Percentiles rank a stretch among this genome's conserved stretches.
These are phyloP conservation scores for Penicillium thymicola DNA, from an alignment of 2,329 filamentous ascomycete species.

Conservation along the genomic window DNA sequence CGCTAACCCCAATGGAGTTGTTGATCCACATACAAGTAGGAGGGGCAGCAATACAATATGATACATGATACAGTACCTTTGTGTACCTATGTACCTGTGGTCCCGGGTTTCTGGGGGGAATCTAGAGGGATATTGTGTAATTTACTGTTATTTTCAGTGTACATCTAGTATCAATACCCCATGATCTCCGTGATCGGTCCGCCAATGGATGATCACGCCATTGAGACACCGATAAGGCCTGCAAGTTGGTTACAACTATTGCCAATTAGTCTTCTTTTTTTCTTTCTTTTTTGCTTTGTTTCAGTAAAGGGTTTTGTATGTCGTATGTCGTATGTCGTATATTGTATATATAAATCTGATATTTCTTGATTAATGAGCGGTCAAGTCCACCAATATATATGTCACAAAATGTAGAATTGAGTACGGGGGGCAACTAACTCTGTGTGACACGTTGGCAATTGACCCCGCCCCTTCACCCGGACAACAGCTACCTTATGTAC, in stretches of 20 bases:
- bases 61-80: not conserved
- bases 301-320: not conserved
- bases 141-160: conserved; percentile 2
- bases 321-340: not conserved
- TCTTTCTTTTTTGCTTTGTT: not conserved
- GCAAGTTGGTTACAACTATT: not conserved
- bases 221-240: conserved; percentile 3
- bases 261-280: not conserved
- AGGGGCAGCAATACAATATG: conserved; percentile 2
- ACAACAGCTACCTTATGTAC: not conserved
- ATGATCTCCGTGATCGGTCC: conserved; percentile 11
- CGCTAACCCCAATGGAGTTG: conserved; percentile 16
- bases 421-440: not conserved
- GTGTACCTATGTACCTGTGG: not conserved
- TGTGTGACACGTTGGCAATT: conserved; percentile 1
- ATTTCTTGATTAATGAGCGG: not conserved
- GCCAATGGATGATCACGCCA: conserved; percentile 6
- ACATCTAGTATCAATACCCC: not conserved
- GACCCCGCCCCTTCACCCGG: conserved; percentile 1
- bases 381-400: not conserved
- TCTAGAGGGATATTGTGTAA: not conserved
- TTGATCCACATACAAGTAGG: not conserved
- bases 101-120: not conserved
- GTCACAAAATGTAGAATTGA: not conserved
- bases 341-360: not conserved